Base-by-base conservation (phyloP, 1,284 basidiomycete species). In the Tilletia horrida region DNA sequence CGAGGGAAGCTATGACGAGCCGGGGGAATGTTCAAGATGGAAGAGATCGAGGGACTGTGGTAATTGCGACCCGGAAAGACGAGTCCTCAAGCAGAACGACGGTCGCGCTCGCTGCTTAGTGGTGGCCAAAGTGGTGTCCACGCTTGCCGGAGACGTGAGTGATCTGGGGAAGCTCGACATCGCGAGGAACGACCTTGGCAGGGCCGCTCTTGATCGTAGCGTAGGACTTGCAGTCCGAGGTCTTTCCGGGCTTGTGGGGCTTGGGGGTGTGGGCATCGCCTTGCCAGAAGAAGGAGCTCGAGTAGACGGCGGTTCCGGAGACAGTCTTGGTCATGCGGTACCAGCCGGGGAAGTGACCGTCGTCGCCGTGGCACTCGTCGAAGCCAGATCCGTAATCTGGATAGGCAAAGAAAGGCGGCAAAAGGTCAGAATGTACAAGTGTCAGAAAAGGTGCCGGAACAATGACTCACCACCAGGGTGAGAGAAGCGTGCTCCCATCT, bases 181-280 rank as follows among this genome's bases (percentile, higher is more conserved):
- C 27, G 13, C 14, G 27, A 29, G 55, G 55, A 4, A 59, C 3
- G 55, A 59, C 55, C 29, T 40, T 59, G 18, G 50, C 64, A n/a
- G 52, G 40, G n/a, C 64, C 64, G 29, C 16, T 66, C 13, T 44
- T 44, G 48, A 66, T 40, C 42, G 64, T 62, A 2, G 57, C 57
- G 55, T 66, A 50, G 43, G 29, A 11, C 55, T 45, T 61, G 57
- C 65, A 66, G 23, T 66, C 35, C 57, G 55, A 62, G 14, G 45
- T 48, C 55, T 61, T 62, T n/a, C 65, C 65, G 23, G 65, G 45
- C 29, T 47, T 48, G 43, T 66, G 65, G 55, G 65, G 35, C 18
- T 25, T 23, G n/a, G 65, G 65, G n/a, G 65, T 66, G 45, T 45
- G 65, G 16, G 35, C n/a, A 14, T 62, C 35, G 27, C 65, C 65